These are phyloP conservation scores for Sphaerosporella brunnea DNA, from an alignment of 495 filamentous ascomycete genomes.

Conservation along the genomic window DNA sequence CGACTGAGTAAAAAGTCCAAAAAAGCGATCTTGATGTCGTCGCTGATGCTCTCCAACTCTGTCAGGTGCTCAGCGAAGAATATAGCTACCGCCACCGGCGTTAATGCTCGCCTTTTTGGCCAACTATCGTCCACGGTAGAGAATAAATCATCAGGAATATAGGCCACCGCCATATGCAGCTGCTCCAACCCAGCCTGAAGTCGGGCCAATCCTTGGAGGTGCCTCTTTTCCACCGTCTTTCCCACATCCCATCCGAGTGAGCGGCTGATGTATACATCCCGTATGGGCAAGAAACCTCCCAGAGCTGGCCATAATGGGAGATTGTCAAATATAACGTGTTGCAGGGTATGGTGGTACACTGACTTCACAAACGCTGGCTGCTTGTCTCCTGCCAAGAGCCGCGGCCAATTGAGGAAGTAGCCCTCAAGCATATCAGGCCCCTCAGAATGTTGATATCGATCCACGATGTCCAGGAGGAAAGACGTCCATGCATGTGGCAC, in stretches of 20 bases:
- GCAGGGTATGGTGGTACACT: neutral
- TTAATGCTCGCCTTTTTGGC: neutral
- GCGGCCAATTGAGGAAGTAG: neutral
- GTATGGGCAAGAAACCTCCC: neutral
- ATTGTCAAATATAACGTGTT: neutral
- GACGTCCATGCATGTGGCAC: neutral
- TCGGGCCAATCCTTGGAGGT: neutral
- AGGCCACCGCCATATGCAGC: neutral
- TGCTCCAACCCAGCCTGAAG: neutral
- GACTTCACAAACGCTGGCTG: neutral
- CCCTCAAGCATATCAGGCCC: neutral
- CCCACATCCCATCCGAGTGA: neutral
- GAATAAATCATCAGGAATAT: slow-evolving; percentile 2
- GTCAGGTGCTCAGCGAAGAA: slow-evolving; percentile 4
- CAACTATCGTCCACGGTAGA: neutral
- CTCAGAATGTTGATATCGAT: neutral
- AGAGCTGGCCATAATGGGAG: neutral
- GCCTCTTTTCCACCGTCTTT: neutral
- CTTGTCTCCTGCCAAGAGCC: neutral
- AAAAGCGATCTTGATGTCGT: neutral
- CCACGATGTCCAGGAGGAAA: slow-evolving; percentile 1
- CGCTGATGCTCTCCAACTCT: neutral
- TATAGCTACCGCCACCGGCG: neutral
- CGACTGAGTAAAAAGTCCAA: slow-evolving; percentile 7
- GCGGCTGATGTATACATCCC: neutral